These are phyloP conservation scores for Tulasnella sp. DNA, from an alignment of 768 basidiomycete genomes.

Conservation along the genomic window DNA sequence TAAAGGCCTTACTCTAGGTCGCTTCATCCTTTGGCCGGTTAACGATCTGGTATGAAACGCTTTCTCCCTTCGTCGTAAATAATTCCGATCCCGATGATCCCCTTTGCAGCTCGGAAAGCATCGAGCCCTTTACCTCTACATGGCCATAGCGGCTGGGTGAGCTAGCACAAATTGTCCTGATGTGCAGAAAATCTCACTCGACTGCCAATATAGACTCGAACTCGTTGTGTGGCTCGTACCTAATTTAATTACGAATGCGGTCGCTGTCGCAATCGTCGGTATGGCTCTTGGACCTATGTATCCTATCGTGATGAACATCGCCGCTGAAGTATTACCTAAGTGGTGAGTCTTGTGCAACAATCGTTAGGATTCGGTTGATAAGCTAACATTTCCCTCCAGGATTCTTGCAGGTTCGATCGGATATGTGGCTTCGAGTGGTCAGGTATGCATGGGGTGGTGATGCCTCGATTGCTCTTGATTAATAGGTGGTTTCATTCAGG, in stretches of 20 bases:
- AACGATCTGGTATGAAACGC: neutral
- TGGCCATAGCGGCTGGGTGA: slow-evolving; percentile 37
- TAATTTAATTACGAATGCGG: slow-evolving; percentile 44
- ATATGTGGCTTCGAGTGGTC: slow-evolving; percentile 43
- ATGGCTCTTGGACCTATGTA: slow-evolving; percentile 48
- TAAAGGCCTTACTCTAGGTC: slow-evolving; percentile 33
- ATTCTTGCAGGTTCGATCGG: slow-evolving; percentile 37
- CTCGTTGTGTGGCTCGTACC: slow-evolving; percentile 47
- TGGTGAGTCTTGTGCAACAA: neutral
- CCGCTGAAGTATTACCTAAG: slow-evolving; percentile 26
- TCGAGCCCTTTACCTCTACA: slow-evolving; percentile 36
- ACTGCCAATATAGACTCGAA: slow-evolving; percentile 39
- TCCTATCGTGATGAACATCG: slow-evolving; percentile 31
- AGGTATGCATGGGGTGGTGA: slow-evolving; percentile 33
- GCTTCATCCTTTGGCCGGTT: slow-evolving; percentile 31
- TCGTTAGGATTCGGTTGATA: neutral
- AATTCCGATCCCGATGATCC: neutral
- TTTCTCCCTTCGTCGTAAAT: neutral
- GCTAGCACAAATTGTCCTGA: neutral
- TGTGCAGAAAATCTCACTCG: neutral
- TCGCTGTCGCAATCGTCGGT: slow-evolving; percentile 47
- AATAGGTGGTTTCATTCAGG: slow-evolving; percentile 45
- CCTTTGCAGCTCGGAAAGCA: slow-evolving; percentile 35
- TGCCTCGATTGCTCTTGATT: neutral
- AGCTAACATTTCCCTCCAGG: neutral